Conservation (phyloP, 2,329 filamentous ascomycete genomes). For the Aspergillus sp. region DNA sequence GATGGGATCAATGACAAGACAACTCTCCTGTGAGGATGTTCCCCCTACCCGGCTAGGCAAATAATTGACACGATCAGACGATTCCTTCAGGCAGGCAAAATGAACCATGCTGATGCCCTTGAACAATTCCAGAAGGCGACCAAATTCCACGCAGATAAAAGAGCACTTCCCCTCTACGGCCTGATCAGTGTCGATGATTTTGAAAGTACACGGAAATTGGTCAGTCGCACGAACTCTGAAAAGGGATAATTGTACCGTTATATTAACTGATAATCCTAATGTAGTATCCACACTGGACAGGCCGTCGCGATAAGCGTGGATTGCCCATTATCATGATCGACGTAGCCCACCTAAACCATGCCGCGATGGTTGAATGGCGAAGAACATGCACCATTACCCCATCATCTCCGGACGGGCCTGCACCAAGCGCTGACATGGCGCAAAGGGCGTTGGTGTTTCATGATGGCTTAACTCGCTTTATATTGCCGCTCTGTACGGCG, state of each 20-base stretch:
- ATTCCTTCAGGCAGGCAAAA: conserved; percentile 12
- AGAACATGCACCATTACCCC: conserved; percentile 3
- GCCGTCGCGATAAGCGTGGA: conserved; percentile 15
- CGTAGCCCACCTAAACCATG: conserved; percentile 6
- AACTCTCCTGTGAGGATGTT: conserved; percentile 8
- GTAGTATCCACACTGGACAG: conserved; percentile 24
- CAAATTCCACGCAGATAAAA: conserved; percentile 10
- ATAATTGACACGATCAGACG: conserved; percentile 6
- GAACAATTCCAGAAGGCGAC: conserved; percentile 10
- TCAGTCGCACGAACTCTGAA: conserved; percentile 3
- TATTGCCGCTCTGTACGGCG: conserved; percentile 19
- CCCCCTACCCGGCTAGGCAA: background rate
- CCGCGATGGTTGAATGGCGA: conserved; percentile 11
- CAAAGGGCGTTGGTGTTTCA: conserved; percentile 14
- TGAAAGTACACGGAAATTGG: conserved; percentile 13
- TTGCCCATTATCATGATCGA: conserved; percentile 17
- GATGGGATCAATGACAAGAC: conserved; percentile 13
- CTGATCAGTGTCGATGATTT: conserved; percentile 12
- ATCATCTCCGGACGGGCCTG: background rate
- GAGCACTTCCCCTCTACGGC: conserved; percentile 11
- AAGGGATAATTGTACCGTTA: background rate
- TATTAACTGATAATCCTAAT: background rate
- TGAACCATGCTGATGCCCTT: conserved; percentile 9
- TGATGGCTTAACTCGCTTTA: conserved; percentile 14
- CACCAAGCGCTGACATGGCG: conserved; percentile 10